These are phyloP conservation scores for Backusella macrospora DNA, from an alignment of 192 early-diverging fungal species.

Conservation along the genomic window DNA sequence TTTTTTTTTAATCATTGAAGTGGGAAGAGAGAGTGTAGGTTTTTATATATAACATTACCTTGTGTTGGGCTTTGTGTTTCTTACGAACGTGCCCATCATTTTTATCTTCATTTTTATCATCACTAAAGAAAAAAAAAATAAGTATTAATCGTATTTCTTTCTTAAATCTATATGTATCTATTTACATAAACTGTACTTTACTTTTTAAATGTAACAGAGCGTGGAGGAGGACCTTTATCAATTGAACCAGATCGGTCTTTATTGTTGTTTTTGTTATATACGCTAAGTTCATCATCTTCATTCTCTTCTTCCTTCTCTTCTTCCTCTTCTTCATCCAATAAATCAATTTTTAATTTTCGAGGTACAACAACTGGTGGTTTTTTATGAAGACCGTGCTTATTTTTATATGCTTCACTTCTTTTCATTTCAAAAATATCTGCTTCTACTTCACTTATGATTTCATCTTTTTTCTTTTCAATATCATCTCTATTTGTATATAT, in stretches of 20 bases:
- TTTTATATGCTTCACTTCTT: conserved; percentile 28
- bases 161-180: too few species aligned
- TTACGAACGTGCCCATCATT: background rate
- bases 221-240: background rate
- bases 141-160: too few species aligned
- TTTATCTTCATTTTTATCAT: too few species aligned
- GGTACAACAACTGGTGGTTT: conserved; percentile 25
- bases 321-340: background rate
- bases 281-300: background rate
- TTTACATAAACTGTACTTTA: background rate
- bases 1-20: too few species aligned
- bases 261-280: background rate
- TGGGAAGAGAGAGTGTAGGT: background rate
- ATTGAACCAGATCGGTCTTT: background rate
- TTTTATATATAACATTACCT: background rate
- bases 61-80: background rate
- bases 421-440: conserved; percentile 25
- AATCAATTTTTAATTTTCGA: conserved; percentile 11
- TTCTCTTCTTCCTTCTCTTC: background rate
- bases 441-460: conserved; percentile 15
- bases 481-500: conserved; percentile 10
- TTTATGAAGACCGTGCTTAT: conserved; percentile 37
- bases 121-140: too few species aligned
- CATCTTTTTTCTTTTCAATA: conserved; percentile 26
- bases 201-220: background rate